phyloP scores from a whole-genome alignment of 2,329 filamentous ascomycete genomes.

The Dendrostoma leiphaemia region DNA sequence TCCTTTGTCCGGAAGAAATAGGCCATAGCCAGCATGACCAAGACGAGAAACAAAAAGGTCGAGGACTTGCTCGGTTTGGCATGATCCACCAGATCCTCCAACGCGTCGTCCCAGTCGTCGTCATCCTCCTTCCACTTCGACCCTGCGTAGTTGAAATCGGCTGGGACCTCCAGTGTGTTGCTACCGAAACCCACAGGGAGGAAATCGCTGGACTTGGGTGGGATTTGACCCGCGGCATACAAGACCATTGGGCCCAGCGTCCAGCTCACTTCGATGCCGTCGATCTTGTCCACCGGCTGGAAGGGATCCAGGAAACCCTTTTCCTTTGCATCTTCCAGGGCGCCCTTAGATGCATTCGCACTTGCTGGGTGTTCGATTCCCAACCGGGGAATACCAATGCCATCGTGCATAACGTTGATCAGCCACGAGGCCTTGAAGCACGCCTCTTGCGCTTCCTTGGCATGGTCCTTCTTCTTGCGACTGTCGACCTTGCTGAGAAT shows the following conservation, averaged over 20 bases:
- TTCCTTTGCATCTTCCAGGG: conserved; percentile 65
- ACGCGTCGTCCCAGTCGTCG: conserved; percentile 50
- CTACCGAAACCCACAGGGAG: conserved; percentile 90
- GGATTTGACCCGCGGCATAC: conserved; percentile 87
- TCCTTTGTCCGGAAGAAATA: conserved; percentile 81
- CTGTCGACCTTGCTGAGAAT: conserved; percentile 64
- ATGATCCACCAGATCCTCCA: conserved; percentile 61
- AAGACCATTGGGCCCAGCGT: conserved; percentile 95
- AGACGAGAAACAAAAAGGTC: conserved; percentile 72
- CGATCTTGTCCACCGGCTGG: conserved; percentile 88
- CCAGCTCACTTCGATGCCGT: conserved; percentile 92
- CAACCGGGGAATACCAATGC: conserved; percentile 86
- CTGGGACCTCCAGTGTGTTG: conserved; percentile 67
- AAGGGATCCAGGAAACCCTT: conserved; percentile 82
- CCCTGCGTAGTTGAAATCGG: conserved; percentile 82
- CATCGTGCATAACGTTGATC: conserved; percentile 93
- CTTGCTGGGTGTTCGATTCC: conserved; percentile 65
- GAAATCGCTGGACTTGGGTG: conserved; percentile 55
- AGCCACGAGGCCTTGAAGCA: conserved; percentile 99
- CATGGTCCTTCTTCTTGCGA: conserved; percentile 73
- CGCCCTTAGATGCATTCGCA: conserved; percentile 70
- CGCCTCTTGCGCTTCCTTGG: conserved; percentile 77
- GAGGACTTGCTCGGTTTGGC: conserved; percentile 68
- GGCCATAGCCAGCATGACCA: conserved; percentile 66
- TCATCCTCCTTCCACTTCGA: conserved; percentile 47